Evolutionary conservation across 2,329 filamentous ascomycete species (phyloP).

Genomic region (Fusarium pseudoanthophilum): DNA sequence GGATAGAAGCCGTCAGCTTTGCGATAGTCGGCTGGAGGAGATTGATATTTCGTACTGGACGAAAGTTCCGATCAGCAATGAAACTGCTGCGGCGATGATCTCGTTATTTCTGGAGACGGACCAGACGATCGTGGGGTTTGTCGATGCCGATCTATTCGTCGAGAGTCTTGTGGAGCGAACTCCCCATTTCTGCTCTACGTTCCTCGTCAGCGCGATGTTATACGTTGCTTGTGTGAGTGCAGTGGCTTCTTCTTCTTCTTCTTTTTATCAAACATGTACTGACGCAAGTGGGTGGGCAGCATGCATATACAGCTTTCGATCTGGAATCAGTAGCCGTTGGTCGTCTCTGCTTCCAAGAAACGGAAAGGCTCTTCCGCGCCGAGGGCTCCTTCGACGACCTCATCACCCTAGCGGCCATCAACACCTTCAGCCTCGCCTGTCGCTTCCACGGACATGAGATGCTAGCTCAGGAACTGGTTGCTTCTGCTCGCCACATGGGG

Average conservation of each 20-base stretch:
- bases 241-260: background rate
- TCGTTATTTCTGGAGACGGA: constrained; percentile 4
- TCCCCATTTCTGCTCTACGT: background rate
- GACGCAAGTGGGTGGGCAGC: background rate
- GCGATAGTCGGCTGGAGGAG: background rate
- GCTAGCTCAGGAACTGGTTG: background rate
- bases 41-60: constrained; percentile 6
- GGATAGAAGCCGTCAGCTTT: background rate
- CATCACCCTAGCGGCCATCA: background rate
- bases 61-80: constrained; percentile 1
- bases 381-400: background rate
- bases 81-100: background rate
- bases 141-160: background rate
- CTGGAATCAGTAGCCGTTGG: background rate
- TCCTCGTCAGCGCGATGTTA: background rate
- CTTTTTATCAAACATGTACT: background rate
- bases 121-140: background rate
- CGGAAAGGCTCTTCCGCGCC: background rate
- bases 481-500: background rate
- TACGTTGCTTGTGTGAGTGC: constrained; percentile 1
- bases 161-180: background rate
- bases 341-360: background rate
- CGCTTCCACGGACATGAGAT: background rate
- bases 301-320: background rate
- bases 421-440: background rate